Evolutionary conservation across 2,329 filamentous ascomycete species (phyloP).

Genomic region (Sporothrix humicola): DNA sequence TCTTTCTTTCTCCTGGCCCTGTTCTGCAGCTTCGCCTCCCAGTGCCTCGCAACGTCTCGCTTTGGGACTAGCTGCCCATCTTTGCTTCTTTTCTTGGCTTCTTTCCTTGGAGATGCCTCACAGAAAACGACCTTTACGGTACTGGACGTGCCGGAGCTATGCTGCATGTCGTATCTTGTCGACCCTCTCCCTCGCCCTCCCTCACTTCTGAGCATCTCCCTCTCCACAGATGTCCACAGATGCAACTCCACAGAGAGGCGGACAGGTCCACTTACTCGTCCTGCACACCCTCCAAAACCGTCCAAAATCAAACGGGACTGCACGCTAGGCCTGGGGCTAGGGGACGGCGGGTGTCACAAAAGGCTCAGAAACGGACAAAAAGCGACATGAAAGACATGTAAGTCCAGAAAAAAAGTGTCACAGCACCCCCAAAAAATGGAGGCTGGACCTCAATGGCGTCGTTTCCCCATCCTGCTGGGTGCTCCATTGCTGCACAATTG

Average conservation of each 20-base stretch:
- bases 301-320: neutral
- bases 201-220: neutral
- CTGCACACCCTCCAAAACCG: constrained; percentile 14
- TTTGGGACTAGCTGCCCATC: constrained; percentile 11
- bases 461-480: constrained; percentile 5
- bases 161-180: constrained; percentile 6
- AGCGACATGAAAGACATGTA: neutral
- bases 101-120: constrained; percentile 1
- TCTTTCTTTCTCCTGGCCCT: neutral
- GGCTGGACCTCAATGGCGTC: constrained; percentile 6
- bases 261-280: constrained; percentile 23
- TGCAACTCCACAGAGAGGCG: neutral
- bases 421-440: constrained; percentile 25
- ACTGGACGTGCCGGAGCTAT: neutral
- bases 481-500: neutral
- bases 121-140: neutral
- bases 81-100: neutral
- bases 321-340: neutral
- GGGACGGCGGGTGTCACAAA: constrained; percentile 9
- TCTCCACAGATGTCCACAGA: neutral
- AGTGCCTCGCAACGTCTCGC: neutral
- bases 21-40: constrained; percentile 3
- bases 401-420: constrained; percentile 18
- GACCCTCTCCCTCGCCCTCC: neutral
- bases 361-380: neutral